phyloP scores from a whole-genome alignment of 106 monocot genomes.

The Dendrobium nobile region DNA sequence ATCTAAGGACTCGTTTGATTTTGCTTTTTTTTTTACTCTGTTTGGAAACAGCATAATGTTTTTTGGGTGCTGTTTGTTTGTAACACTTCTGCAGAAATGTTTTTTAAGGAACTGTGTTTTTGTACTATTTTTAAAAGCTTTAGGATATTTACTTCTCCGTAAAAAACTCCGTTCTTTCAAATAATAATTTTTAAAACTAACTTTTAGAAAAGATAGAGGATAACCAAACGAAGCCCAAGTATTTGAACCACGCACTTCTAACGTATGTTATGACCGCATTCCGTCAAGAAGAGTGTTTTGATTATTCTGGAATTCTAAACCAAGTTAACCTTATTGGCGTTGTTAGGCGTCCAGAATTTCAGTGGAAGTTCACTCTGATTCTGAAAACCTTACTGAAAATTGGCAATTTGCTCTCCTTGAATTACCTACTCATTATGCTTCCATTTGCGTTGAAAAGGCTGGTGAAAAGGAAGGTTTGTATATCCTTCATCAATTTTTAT shows the following conservation, averaged over 20 bases:
- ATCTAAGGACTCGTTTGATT: not conserved
- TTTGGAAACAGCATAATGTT: too few species aligned
- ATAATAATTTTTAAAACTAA: too few species aligned
- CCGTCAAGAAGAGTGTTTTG: not conserved
- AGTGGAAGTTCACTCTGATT: constrained; percentile 26
- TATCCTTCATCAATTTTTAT: not conserved
- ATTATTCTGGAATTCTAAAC: not conserved
- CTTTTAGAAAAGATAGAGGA: too few species aligned
- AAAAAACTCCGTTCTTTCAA: too few species aligned
- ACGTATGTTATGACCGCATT: constrained; percentile 1
- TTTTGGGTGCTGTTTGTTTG: too few species aligned
- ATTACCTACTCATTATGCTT: constrained; percentile 57
- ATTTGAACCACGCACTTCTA: not conserved
- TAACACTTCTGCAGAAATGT: too few species aligned
- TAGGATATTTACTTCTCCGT: too few species aligned
- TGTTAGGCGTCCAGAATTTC: constrained; percentile 32
- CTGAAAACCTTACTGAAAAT: constrained; percentile 45
- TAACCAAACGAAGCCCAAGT: not conserved
- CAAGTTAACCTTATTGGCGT: not conserved
- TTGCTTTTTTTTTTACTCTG: too few species aligned
- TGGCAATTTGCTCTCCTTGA: constrained; percentile 75
- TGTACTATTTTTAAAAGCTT: too few species aligned
- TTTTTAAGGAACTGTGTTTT: too few species aligned
- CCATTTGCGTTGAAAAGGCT: constrained; percentile 40
- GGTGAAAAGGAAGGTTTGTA: constrained; percentile 14